These are phyloP conservation scores for Acarospora socialis DNA, from an alignment of 2,329 filamentous ascomycete species.

Conservation along the genomic window DNA sequence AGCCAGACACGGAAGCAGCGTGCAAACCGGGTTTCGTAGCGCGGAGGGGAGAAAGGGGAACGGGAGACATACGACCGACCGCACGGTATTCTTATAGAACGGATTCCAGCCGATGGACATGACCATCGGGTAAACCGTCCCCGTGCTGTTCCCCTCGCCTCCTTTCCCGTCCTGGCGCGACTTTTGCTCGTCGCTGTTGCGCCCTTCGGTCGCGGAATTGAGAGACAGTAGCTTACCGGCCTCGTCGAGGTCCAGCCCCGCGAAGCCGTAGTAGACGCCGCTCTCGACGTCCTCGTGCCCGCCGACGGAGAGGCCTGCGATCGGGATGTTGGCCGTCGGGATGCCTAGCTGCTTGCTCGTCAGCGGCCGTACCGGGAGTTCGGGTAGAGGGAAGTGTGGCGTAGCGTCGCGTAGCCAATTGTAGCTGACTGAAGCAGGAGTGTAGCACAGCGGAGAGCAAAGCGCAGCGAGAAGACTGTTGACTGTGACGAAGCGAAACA, in stretches of 20 bases:
- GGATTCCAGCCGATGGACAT: slow-evolving; percentile 96
- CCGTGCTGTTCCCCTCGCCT: slow-evolving; percentile 5
- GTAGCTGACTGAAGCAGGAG: background rate
- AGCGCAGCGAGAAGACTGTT: background rate
- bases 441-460: too few species aligned
- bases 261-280: slow-evolving; percentile 91
- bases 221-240: slow-evolving; percentile 1
- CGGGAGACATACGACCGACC: slow-evolving; percentile 47
- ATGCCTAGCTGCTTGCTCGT: slow-evolving; percentile 58
- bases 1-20: slow-evolving; percentile 13
- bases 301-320: slow-evolving; percentile 57
- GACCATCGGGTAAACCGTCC: slow-evolving; percentile 62
- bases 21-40: too few species aligned
- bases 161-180: too few species aligned
- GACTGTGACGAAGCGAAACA: background rate
- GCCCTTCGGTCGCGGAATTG: too few species aligned
- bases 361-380: slow-evolving; percentile 1
- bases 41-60: background rate
- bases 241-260: slow-evolving; percentile 44
- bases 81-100: slow-evolving; percentile 83
- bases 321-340: slow-evolving; percentile 78
- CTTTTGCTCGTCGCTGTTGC: too few species aligned
- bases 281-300: slow-evolving; percentile 46
- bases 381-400: slow-evolving; percentile 1
- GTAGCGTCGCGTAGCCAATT: background rate